Evolutionary conservation across 2,329 filamentous ascomycete species (phyloP).

Genomic region (Diaporthe batatas): DNA sequence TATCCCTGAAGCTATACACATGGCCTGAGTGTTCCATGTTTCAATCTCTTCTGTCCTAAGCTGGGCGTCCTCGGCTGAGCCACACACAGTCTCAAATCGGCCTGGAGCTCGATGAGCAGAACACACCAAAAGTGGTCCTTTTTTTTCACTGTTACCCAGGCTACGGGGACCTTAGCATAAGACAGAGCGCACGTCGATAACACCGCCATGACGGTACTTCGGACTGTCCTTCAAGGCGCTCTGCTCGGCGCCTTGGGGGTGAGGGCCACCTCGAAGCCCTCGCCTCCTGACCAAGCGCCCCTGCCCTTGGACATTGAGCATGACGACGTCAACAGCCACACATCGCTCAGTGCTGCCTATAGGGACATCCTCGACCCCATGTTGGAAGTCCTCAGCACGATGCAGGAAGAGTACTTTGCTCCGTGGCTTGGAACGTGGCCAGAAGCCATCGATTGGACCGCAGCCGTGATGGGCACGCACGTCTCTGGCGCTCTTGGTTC

Average conservation of each 20-base stretch:
- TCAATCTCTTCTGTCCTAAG: conserved; percentile 8
- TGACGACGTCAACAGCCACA: not conserved
- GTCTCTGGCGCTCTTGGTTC: conserved; percentile 79
- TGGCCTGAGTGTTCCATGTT: conserved; percentile 9
- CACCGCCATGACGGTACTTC: conserved; percentile 11
- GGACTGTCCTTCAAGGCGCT: conserved; percentile 5
- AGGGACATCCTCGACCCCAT: conserved; percentile 59
- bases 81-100: conserved; percentile 13
- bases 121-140: not conserved
- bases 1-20: not conserved
- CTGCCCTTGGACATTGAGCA: conserved; percentile 6
- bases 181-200: not conserved
- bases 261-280: not conserved
- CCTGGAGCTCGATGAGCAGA: conserved; percentile 4
- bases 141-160: not conserved
- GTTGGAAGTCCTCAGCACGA: conserved; percentile 70
- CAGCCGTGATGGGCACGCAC: conserved; percentile 85
- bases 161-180: too few relatives aligned
- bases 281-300: conserved; percentile 6
- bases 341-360: conserved; percentile 18
- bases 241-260: conserved; percentile 25
- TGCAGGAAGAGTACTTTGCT: conserved; percentile 85
- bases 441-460: conserved; percentile 91
- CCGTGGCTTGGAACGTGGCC: conserved; percentile 87
- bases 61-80: not conserved